Evolutionary conservation across 2,329 filamentous ascomycete genomes (phyloP).

Genomic region (Metarhizium brunneum): DNA sequence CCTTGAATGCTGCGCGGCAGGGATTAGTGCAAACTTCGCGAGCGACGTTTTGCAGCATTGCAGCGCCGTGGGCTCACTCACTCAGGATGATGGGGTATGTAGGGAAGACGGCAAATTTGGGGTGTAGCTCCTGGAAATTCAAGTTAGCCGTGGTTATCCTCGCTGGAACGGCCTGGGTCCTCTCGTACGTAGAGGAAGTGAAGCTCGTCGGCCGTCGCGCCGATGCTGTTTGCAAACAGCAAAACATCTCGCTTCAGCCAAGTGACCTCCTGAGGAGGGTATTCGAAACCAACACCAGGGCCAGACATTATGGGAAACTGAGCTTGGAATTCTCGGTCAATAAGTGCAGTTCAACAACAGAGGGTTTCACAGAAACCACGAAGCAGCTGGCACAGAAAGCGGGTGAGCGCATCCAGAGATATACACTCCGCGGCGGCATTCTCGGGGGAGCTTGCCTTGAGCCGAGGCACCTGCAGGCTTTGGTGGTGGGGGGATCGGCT

Average conservation of each 20-base stretch:
- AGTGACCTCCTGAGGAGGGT: slow-evolving; percentile 62
- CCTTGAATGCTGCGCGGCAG: slow-evolving; percentile 57
- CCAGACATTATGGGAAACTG: slow-evolving; percentile 24
- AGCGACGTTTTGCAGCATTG: not conserved
- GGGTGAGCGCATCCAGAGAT: not conserved
- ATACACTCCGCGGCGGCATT: not conserved
- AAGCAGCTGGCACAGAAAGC: not conserved
- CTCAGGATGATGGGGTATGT: slow-evolving; percentile 77
- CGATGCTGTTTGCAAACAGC: slow-evolving; percentile 86
- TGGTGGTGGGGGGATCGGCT: not conserved
- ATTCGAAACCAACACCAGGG: slow-evolving; percentile 67
- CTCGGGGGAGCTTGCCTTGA: not conserved
- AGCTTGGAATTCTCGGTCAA: not conserved
- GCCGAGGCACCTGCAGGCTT: slow-evolving; percentile 1
- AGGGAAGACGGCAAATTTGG: slow-evolving; percentile 78
- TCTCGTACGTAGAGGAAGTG: slow-evolving; percentile 77
- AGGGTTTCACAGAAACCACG: not conserved
- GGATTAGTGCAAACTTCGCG: not conserved
- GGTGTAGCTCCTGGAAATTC: slow-evolving; percentile 64
- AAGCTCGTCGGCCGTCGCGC: slow-evolving; percentile 74
- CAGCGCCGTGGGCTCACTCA: slow-evolving; percentile 27
- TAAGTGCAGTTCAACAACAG: not conserved
- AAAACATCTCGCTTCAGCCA: slow-evolving; percentile 85
- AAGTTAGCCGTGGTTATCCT: not conserved
- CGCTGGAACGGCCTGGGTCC: no score